These are phyloP conservation scores for Acidomyces sp. DNA, from an alignment of 495 filamentous ascomycete species.

Conservation along the genomic window DNA sequence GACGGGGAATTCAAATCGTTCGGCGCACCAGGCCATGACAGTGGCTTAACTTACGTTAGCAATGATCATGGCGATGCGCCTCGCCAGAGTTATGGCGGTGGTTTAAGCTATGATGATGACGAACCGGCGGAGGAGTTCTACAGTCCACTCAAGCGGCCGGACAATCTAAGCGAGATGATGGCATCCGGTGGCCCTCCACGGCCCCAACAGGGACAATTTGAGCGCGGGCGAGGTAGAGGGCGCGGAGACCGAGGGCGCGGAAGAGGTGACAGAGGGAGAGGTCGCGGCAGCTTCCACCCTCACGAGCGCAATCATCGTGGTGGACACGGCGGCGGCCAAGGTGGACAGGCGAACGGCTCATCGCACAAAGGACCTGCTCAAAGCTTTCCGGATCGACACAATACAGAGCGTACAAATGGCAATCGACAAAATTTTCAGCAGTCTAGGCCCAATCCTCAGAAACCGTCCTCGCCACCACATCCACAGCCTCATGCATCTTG, in stretches of 20 bases:
- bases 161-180: conserved; percentile 35
- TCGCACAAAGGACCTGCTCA: conserved; percentile 14
- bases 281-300: conserved; percentile 3
- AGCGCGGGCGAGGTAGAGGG: conserved; percentile 30
- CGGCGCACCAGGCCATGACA: conserved; percentile 1
- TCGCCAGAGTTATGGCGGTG: conserved; percentile 11
- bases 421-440: conserved; percentile 2
- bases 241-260: conserved; percentile 37
- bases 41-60: not conserved
- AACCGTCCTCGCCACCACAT: not conserved
- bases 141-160: conserved; percentile 18
- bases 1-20: not conserved
- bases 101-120: conserved; percentile 17
- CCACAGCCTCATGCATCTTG: not conserved
- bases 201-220: not conserved
- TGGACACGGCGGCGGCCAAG: not conserved
- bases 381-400: conserved; percentile 20
- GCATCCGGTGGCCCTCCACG: conserved; percentile 7
- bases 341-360: not conserved
- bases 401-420: not conserved
- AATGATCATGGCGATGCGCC: conserved; percentile 11
- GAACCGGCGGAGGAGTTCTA: conserved; percentile 14
- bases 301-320: conserved; percentile 8
- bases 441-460: not conserved
- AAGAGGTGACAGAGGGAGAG: conserved; percentile 23